Conservation (phyloP, 495 filamentous ascomycete genomes). For the Opeltia flavorubescens region DNA sequence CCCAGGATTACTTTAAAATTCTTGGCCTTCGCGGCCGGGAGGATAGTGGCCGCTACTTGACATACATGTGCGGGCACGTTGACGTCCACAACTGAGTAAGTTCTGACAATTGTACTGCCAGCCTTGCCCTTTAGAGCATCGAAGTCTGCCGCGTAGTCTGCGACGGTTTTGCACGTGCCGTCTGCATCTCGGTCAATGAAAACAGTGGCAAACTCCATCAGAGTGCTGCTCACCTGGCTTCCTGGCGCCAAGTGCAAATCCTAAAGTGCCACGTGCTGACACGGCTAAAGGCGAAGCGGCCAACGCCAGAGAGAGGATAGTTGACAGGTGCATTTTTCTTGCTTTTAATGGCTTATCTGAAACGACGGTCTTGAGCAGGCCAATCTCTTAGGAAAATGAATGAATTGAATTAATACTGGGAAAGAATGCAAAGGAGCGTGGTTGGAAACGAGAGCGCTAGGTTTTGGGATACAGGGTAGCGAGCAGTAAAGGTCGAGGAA, state of each 20-base stretch:
- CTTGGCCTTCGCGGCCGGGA: slow-evolving; percentile 57
- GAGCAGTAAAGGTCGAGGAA: too few relatives aligned
- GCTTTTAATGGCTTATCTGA: background rate
- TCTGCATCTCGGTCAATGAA: slow-evolving; percentile 17
- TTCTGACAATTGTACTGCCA: slow-evolving; percentile 44
- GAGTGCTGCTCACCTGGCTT: slow-evolving; percentile 14
- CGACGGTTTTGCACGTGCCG: slow-evolving; percentile 46
- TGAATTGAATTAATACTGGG: too few relatives aligned
- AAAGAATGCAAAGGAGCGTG: too few relatives aligned
- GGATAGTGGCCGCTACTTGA: slow-evolving; percentile 47
- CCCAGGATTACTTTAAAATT: slow-evolving; percentile 65
- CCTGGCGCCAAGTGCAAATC: slow-evolving; percentile 36
- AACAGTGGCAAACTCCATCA: background rate
- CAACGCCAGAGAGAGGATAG: slow-evolving; percentile 25
- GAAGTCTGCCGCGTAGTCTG: slow-evolving; percentile 58
- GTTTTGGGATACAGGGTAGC: too few relatives aligned
- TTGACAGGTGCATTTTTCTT: slow-evolving; percentile 30
- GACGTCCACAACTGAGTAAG: slow-evolving; percentile 48
- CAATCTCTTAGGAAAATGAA: too few relatives aligned
- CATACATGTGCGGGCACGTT: slow-evolving; percentile 25
- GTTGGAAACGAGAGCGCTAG: too few relatives aligned
- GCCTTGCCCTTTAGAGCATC: slow-evolving; percentile 29
- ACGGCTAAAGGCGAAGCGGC: slow-evolving; percentile 29
- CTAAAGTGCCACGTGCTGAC: slow-evolving; percentile 31
- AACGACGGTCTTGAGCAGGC: background rate